These are phyloP conservation scores for Lichtheimia ornata DNA, from an alignment of 371 early-diverging fungal genomes.

Conservation along the genomic window DNA sequence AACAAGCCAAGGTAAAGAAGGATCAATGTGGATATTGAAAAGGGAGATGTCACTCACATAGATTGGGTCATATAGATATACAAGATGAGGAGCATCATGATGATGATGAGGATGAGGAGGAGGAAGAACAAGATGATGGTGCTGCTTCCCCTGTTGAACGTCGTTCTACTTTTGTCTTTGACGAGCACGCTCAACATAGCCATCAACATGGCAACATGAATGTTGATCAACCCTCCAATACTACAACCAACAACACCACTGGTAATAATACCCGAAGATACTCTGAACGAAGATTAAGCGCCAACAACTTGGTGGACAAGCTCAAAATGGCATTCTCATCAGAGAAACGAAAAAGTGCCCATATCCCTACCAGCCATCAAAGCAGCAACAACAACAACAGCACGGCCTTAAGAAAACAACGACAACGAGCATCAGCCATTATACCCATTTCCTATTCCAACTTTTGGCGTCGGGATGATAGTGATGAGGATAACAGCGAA, in stretches of 20 bases:
- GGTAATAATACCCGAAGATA: constrained; percentile 4
- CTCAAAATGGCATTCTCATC: constrained; percentile 43
- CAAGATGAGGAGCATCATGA: neutral
- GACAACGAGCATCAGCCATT: constrained; percentile 6
- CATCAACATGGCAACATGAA: too few relatives aligned
- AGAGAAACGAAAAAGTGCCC: constrained; percentile 15
- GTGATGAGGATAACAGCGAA: constrained; percentile 13
- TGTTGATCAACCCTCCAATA: neutral
- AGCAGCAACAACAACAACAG: constrained; percentile 9
- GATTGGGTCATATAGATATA: too few relatives aligned
- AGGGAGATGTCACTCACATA: too few relatives aligned
- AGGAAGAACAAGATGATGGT: neutral
- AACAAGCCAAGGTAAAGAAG: too few relatives aligned
- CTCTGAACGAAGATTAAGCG: constrained; percentile 19
- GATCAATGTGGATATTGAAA: too few relatives aligned
- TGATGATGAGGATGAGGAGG: neutral
- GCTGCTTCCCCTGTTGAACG: neutral
- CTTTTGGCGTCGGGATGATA: constrained; percentile 11
- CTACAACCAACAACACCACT: neutral
- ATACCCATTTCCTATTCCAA: constrained; percentile 33
- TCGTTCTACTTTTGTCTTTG: constrained; percentile 16
- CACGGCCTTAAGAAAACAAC: neutral
- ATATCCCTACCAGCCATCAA: neutral
- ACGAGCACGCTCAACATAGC: neutral
- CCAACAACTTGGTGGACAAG: constrained; percentile 36